Conservation (phyloP, 805 yeast genomes). For the Phaffomyces antillensis region DNA sequence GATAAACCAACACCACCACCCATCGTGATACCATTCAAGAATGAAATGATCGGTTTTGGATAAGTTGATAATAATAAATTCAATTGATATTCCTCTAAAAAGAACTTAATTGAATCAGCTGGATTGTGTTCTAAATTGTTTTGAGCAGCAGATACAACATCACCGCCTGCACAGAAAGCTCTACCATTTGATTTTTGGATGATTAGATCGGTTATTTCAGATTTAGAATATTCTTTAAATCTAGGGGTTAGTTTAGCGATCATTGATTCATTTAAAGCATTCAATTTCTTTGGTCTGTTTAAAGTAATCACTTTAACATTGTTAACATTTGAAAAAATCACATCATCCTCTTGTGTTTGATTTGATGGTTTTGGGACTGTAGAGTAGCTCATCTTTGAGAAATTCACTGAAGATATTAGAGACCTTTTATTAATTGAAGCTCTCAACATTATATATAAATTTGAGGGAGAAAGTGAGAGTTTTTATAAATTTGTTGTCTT, state of each 20-base stretch:
- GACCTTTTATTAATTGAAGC: not conserved
- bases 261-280: slow-evolving; percentile 78
- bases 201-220: slow-evolving; percentile 55
- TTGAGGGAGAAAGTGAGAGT: not conserved
- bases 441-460: not conserved
- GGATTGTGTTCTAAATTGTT: slow-evolving; percentile 43
- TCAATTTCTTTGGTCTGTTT: slow-evolving; percentile 77
- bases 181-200: slow-evolving; percentile 56
- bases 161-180: slow-evolving; percentile 94
- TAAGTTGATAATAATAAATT: slow-evolving; percentile 77
- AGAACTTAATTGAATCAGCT: slow-evolving; percentile 52
- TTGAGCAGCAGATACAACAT: slow-evolving; percentile 74
- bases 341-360: slow-evolving; percentile 35
- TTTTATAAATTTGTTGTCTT: not conserved
- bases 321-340: slow-evolving; percentile 53
- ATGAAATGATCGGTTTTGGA: slow-evolving; percentile 76
- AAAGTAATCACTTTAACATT: slow-evolving; percentile 67
- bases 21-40: slow-evolving; percentile 91
- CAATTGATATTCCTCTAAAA: slow-evolving; percentile 73
- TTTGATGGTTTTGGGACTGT: not conserved
- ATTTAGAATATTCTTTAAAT: slow-evolving; percentile 67
- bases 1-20: slow-evolving; percentile 97
- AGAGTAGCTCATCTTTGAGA: slow-evolving; percentile 1
- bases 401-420: not conserved
- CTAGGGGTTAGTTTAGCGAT: slow-evolving; percentile 65